Base-by-base conservation (phyloP, 2,329 filamentous ascomycete genomes). In the Curvularia hawaiiensis region DNA sequence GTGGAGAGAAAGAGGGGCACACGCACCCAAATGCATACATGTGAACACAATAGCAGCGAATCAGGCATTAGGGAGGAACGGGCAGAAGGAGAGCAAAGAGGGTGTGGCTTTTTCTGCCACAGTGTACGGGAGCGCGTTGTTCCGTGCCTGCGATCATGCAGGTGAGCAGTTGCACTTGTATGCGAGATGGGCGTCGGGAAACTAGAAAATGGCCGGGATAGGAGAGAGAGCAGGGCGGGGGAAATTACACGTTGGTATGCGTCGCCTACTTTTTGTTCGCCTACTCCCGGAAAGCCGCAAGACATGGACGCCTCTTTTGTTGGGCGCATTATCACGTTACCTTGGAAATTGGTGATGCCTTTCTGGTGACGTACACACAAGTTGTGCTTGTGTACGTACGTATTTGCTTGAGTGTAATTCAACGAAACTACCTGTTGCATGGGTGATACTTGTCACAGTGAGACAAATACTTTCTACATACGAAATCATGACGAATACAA, bases 321-420 rank as follows among this genome's bases (percentile, higher is more conserved):
- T 26, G 22, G 26, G 38, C 26, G 39, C 46, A 54, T 44, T 22
- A 54, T 51, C 52, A 31, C 52, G 35, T 38, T 22, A 10, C 30
- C 8, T 43, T 35, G 43, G 40, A 8, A 18, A 14, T 30, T 35
- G 44, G 14, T 20, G 30, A 35, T 39, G 28, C 20, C n/a, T 24
- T 18, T 14, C 14, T 12, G n/a, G 30, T 33, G 30, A 7, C 40
- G 40, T 12, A 4, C 28, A 43, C 24, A n/a, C 40, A 16, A 43
- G 22, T 5, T 7, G 10, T 28, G 20, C 3, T 46, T 20, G 10
- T 46, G 16, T 31, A 20, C 44, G 44, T 46, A 46, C 44, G 44
- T 46, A 46, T 46, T 46, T 31, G 43, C 26, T 31, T 4, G 16
- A 18, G 16, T 46, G 18, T 14, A 7, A 31, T 46, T 24, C 22